Percentiles rank a stretch among this genome's conserved stretches.
Conservation (phyloP, 805 yeast genomes). For the Kuraishia piskuri region DNA sequence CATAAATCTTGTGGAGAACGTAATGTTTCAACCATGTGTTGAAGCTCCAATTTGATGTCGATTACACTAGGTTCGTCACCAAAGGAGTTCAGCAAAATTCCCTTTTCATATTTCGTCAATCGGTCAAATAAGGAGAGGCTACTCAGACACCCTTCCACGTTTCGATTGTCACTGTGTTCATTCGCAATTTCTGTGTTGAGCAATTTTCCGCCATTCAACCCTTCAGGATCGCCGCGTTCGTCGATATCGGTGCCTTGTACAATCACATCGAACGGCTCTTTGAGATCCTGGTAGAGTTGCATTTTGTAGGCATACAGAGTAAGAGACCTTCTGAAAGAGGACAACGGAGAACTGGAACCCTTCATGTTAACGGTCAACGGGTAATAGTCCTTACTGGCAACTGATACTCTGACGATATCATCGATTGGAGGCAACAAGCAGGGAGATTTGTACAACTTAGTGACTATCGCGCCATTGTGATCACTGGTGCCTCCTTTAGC, state of each 20-base stretch:
- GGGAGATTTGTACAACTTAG: conserved; percentile 28
- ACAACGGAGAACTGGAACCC: conserved; percentile 24
- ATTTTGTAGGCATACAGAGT: conserved; percentile 46
- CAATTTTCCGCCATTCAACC: too few relatives aligned
- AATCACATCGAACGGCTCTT: conserved; percentile 5
- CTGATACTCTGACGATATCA: conserved; percentile 37
- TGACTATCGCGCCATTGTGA: neutral
- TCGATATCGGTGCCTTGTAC: conserved; percentile 1
- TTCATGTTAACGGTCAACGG: conserved; percentile 37
- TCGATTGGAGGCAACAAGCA: conserved; percentile 57
- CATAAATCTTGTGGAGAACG: conserved; percentile 44
- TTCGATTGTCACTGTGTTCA: too few relatives aligned
- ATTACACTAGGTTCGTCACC: conserved; percentile 30
- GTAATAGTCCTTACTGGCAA: conserved; percentile 41
- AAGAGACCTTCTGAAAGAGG: conserved; percentile 30
- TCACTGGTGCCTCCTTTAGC: neutral
- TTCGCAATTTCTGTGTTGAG: too few relatives aligned
- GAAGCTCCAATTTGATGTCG: conserved; percentile 49
- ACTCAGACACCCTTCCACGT: too few relatives aligned
- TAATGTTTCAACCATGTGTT: conserved; percentile 32
- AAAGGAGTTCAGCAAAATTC: conserved; percentile 6
- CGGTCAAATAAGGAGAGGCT: conserved; percentile 9
- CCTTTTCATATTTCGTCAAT: conserved; percentile 15
- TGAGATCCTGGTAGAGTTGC: conserved; percentile 26
- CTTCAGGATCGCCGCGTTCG: too few relatives aligned